Evolutionary conservation across 495 filamentous ascomycete genomes (phyloP).

Genomic region (Patellaria atrata): DNA sequence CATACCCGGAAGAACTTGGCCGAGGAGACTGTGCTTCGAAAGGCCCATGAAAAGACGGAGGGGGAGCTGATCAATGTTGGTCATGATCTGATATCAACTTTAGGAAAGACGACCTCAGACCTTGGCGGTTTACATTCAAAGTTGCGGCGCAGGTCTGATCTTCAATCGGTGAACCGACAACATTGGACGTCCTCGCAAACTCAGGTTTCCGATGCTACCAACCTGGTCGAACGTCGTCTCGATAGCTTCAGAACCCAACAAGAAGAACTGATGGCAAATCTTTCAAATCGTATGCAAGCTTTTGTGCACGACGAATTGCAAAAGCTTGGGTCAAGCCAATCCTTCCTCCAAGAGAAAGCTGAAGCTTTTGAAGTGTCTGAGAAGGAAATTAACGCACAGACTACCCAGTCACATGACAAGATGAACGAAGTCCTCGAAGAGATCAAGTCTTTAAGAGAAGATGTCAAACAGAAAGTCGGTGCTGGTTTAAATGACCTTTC

Average conservation of each 20-base stretch:
- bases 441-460: slow-evolving; percentile 74
- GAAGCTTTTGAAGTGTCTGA: slow-evolving; percentile 50
- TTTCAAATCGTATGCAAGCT: slow-evolving; percentile 52
- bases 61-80: slow-evolving; percentile 56
- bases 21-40: slow-evolving; percentile 65
- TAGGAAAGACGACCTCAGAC: slow-evolving; percentile 63
- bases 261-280: slow-evolving; percentile 44
- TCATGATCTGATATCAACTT: slow-evolving; percentile 54
- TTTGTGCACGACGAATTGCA: slow-evolving; percentile 61
- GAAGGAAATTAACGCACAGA: slow-evolving; percentile 50
- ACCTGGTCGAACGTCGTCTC: slow-evolving; percentile 57
- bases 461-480: slow-evolving; percentile 72
- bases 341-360: slow-evolving; percentile 52
- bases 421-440: slow-evolving; percentile 88
- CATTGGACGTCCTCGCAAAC: slow-evolving; percentile 63
- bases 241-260: slow-evolving; percentile 56
- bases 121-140: slow-evolving; percentile 71
- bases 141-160: slow-evolving; percentile 61
- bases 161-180: slow-evolving; percentile 64
- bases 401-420: slow-evolving; percentile 57
- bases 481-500: slow-evolving; percentile 76
- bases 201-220: slow-evolving; percentile 59
- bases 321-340: slow-evolving; percentile 49
- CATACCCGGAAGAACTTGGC: slow-evolving; percentile 59
- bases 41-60: slow-evolving; percentile 80